These are phyloP conservation scores for Kuraishia ogatae DNA, from an alignment of 805 yeast species.

Conservation along the genomic window DNA sequence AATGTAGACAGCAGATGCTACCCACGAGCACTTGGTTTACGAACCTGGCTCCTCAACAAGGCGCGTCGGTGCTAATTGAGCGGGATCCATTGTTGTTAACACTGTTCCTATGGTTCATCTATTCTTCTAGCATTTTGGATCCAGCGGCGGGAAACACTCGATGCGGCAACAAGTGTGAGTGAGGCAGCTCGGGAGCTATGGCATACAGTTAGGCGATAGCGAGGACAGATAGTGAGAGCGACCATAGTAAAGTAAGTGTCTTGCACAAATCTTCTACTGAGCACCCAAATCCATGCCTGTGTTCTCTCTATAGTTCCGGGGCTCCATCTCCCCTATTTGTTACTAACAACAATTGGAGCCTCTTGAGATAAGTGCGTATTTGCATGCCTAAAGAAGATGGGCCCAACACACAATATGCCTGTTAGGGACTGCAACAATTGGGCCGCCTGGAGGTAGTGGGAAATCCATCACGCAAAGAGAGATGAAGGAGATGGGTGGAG, in stretches of 20 bases:
- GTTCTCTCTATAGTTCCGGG: too few relatives aligned
- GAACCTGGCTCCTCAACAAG: neutral
- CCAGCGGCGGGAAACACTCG: neutral
- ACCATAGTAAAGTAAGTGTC: neutral
- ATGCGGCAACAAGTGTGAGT: neutral
- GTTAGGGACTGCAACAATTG: too few relatives aligned
- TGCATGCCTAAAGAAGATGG: neutral
- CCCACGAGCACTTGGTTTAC: neutral
- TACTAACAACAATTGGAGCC: neutral
- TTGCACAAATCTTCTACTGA: too few relatives aligned
- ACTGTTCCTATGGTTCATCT: neutral
- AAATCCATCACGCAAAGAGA: too few relatives aligned
- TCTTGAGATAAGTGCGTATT: neutral
- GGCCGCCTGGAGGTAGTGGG: too few relatives aligned
- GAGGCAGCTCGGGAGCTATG: too few relatives aligned
- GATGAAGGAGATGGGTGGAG: too few relatives aligned
- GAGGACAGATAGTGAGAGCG: neutral
- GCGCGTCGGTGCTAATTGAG: neutral
- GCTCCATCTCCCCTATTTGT: neutral
- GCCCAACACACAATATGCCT: neutral
- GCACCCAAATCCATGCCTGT: too few relatives aligned
- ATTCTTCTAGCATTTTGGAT: too few relatives aligned
- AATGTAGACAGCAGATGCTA: neutral
- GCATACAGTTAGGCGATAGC: neutral
- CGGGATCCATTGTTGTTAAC: neutral